phyloP scores from a whole-genome alignment of 495 filamentous ascomycete genomes.

The Recurvomyces mirabilis region DNA sequence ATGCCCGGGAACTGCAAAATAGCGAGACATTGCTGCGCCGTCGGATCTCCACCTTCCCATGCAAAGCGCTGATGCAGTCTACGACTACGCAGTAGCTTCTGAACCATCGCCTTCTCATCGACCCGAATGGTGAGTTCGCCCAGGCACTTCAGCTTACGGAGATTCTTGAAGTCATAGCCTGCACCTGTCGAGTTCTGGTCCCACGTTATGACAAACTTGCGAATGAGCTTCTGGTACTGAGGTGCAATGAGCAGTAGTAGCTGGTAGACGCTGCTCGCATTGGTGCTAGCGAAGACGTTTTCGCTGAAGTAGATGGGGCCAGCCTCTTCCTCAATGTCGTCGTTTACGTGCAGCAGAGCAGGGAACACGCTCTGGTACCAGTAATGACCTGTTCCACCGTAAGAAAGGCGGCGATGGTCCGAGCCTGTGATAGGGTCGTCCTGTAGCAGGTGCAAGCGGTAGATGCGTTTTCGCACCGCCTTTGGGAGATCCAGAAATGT shows the following conservation, averaged over 20 bases:
- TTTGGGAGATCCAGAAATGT: conserved; percentile 13
- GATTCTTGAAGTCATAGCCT: background rate
- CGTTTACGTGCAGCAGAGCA: background rate
- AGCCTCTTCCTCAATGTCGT: conserved; percentile 7
- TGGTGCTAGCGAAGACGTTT: conserved; percentile 9
- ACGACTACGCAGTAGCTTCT: background rate
- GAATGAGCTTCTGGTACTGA: conserved; percentile 4
- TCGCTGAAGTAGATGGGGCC: conserved; percentile 12
- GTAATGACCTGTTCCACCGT: background rate
- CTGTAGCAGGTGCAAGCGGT: conserved; percentile 6
- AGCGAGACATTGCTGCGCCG: conserved; percentile 8
- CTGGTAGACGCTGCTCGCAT: background rate
- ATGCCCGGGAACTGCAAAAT: conserved; percentile 7
- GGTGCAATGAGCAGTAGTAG: background rate
- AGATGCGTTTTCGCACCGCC: conserved; percentile 10
- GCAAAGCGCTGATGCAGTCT: background rate
- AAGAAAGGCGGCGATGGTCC: background rate
- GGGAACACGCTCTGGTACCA: background rate
- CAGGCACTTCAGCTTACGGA: conserved; percentile 1
- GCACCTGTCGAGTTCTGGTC: background rate
- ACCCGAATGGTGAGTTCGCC: conserved; percentile 11
- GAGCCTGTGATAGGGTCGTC: background rate
- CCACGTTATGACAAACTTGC: background rate
- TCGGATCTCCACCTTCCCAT: background rate
- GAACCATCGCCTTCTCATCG: conserved; percentile 10